Base-by-base conservation (phyloP, 2,329 filamentous ascomycete genomes). In the Colletotrichum sp. region DNA sequence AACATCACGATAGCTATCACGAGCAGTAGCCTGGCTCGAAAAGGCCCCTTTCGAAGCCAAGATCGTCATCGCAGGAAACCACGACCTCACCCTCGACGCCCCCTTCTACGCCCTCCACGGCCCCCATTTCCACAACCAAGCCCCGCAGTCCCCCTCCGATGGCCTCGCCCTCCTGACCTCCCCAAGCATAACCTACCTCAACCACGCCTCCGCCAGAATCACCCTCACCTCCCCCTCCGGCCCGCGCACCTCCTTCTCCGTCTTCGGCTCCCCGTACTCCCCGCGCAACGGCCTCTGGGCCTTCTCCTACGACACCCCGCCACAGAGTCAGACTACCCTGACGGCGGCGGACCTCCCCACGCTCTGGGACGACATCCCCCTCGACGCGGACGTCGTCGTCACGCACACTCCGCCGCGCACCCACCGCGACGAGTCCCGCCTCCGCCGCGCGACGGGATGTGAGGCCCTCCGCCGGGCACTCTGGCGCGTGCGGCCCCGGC, bases 191-290 rank as follows among this genome's bases (percentile, higher is more conserved):
- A 92, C 89, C 2, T 95, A 95, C 82, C 88, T 96, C 10, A 84
- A 89, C 71, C 92, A 96, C 79, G 84, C 88, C 76, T 85, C 89
- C 52, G 83, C 87, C 10, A 88, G 85, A 0, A 85, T 95, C 75
- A 86, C 86, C 8, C 86, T 96, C n/a, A 85, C 80, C 1, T 88
- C 88, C 1, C 85, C 88, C 0, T 82, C 83, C 1, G 93, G 92
- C 0, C 91, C 92, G 9, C 87, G 84, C 4, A 94, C 92, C 4
- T 85, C 82, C 13, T 93, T 96, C 83, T 92, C 86, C 13, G 87
- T 95, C 57, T 96, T 95, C 81, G 94, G 93, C 2, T 95, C 93
- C 5, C 94, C 94, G 0, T 93, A 89, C 80, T 92, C 92, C 36
- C 94, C 91, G 0, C 81, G 85, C 3, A 83, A 85, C 62, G 87